Evolutionary conservation across 2,329 filamentous ascomycete species (phyloP).

Genomic region (Fusarium sp.): DNA sequence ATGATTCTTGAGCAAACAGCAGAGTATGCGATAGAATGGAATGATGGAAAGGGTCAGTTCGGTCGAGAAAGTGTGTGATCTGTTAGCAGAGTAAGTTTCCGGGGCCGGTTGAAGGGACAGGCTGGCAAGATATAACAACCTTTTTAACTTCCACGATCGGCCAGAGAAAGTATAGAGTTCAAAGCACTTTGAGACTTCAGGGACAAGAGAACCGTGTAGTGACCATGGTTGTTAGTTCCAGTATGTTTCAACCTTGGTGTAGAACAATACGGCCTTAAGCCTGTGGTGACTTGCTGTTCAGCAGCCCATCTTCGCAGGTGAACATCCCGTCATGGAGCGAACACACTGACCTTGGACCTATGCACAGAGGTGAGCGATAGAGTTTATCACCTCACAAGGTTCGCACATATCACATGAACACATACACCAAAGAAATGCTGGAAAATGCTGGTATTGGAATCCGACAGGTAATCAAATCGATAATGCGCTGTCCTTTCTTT

Average conservation of each 20-base stretch:
- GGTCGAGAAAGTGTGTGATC: not conserved
- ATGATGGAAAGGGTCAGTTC: too few relatives aligned
- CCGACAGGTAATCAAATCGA: slow-evolving; percentile 38
- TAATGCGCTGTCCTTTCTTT: slow-evolving; percentile 28
- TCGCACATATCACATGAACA: not conserved
- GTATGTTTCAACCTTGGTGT: not conserved
- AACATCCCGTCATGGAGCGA: not conserved
- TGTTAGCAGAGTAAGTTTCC: not conserved
- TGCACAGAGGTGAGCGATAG: not conserved
- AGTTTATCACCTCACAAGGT: slow-evolving; percentile 7
- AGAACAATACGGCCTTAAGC: slow-evolving; percentile 4
- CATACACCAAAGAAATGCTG: not conserved
- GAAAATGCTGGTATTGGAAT: slow-evolving; percentile 22
- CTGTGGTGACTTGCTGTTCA: slow-evolving; percentile 3
- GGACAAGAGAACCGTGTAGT: slow-evolving; percentile 1
- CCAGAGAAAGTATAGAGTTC: not conserved
- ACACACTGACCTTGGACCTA: not conserved
- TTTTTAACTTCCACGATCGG: slow-evolving; percentile 6
- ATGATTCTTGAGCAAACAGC: too few relatives aligned
- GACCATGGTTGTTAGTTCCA: not conserved
- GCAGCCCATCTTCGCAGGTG: not conserved
- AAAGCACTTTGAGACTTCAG: not conserved
- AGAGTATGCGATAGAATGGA: too few relatives aligned
- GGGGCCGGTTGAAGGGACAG: not conserved
- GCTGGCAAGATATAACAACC: not conserved